phyloP scores from a whole-genome alignment of 2,329 filamentous ascomycete species.

The Talaromyces sp. region DNA sequence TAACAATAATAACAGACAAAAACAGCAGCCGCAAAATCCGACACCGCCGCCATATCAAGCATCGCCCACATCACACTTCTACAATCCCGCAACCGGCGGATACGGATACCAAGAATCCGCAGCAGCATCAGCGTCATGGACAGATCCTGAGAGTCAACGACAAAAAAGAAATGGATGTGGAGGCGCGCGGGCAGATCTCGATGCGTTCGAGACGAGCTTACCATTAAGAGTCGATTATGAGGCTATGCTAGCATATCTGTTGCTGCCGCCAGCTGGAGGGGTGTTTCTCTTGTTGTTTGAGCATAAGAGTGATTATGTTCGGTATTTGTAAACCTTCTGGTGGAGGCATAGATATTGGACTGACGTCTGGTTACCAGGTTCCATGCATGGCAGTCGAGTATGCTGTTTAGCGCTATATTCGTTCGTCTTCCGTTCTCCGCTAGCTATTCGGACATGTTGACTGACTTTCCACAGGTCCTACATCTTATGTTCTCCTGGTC shows the following conservation, averaged over 20 bases:
- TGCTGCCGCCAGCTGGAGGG: slow-evolving; percentile 78
- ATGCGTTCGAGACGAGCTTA: slow-evolving; percentile 80
- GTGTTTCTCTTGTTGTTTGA: slow-evolving; percentile 81
- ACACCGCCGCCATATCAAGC: slow-evolving; percentile 12
- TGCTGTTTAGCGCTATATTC: slow-evolving; percentile 70
- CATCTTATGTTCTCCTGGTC: slow-evolving; percentile 88
- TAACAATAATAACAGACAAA: slow-evolving; percentile 1
- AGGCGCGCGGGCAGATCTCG: slow-evolving; percentile 62
- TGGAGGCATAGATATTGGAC: background rate
- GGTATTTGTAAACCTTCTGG: slow-evolving; percentile 51
- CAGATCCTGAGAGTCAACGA: slow-evolving; percentile 18
- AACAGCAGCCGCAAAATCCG: background rate
- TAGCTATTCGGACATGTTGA: background rate
- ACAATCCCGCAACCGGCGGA: slow-evolving; percentile 5
- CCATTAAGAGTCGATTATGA: slow-evolving; percentile 85
- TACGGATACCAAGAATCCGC: slow-evolving; percentile 13
- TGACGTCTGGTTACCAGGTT: slow-evolving; percentile 55
- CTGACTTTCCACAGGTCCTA: slow-evolving; percentile 54
- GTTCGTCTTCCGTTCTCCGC: slow-evolving; percentile 35
- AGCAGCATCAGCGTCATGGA: background rate
- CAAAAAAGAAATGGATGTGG: slow-evolving; percentile 37
- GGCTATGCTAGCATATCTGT: slow-evolving; percentile 82
- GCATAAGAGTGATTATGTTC: slow-evolving; percentile 93
- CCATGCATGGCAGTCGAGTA: slow-evolving; percentile 90
- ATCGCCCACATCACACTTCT: background rate